phyloP scores from a whole-genome alignment of 2,329 filamentous ascomycete genomes.

The Talaromyces sp. region DNA sequence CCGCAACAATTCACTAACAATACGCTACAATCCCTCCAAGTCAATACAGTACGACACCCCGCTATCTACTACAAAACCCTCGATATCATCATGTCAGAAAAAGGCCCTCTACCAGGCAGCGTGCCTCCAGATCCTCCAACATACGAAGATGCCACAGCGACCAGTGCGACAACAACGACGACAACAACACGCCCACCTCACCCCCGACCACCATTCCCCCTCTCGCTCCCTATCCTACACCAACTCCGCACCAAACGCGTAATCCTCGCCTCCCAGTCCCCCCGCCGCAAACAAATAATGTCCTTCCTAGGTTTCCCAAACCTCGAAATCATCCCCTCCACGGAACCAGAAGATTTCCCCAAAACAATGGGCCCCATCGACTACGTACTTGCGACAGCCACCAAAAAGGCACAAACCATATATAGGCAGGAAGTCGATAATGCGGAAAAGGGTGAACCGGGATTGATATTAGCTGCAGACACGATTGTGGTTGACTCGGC shows the following conservation, averaged over 20 bases:
- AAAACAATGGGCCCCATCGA: slow-evolving; percentile 77
- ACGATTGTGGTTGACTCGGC: slow-evolving; percentile 74
- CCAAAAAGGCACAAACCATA: slow-evolving; percentile 74
- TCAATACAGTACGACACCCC: not conserved
- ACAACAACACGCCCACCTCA: slow-evolving; percentile 14
- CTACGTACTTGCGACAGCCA: slow-evolving; percentile 84
- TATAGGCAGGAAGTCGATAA: slow-evolving; percentile 57
- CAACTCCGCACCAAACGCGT: slow-evolving; percentile 72
- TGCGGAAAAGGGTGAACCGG: slow-evolving; percentile 60
- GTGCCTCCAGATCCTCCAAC: slow-evolving; percentile 9
- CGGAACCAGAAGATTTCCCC: slow-evolving; percentile 76
- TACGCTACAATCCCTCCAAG: not conserved
- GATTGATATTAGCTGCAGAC: slow-evolving; percentile 82
- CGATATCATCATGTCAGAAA: slow-evolving; percentile 11
- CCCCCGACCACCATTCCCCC: slow-evolving; percentile 48
- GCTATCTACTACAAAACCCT: not conserved
- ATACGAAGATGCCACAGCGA: slow-evolving; percentile 11
- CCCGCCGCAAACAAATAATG: slow-evolving; percentile 75
- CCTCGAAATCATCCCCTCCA: slow-evolving; percentile 78
- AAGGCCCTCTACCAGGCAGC: slow-evolving; percentile 5
- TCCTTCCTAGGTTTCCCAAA: slow-evolving; percentile 71
- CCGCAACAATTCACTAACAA: too few relatives aligned
- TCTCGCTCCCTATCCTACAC: slow-evolving; percentile 74
- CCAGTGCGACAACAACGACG: not conserved
- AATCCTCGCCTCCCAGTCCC: slow-evolving; percentile 85